phyloP scores from a whole-genome alignment of 225 moss, liverwort and hornwort species.

The Asterella californica region DNA sequence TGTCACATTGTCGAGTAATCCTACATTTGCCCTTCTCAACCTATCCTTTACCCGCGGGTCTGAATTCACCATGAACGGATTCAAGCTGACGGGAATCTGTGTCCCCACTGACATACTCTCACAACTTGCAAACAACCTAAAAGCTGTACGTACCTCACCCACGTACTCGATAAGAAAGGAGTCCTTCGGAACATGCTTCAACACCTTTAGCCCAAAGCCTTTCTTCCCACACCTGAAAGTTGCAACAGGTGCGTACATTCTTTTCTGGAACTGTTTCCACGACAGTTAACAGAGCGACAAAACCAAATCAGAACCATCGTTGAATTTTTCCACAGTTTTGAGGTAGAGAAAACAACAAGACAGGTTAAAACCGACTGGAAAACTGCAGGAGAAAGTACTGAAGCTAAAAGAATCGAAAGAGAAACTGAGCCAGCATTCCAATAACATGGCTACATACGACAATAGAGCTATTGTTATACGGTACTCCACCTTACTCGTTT shows the following conservation, averaged over 20 bases:
- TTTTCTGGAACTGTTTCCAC: constrained; percentile 68
- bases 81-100: not conserved
- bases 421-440: too few species aligned
- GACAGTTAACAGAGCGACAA: constrained; percentile 12
- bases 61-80: not conserved
- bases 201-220: constrained; percentile 70
- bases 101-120: not conserved
- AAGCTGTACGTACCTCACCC: constrained; percentile 63
- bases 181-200: constrained; percentile 56
- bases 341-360: not conserved
- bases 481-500: not conserved
- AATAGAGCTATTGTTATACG: too few species aligned
- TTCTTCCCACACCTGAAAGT: constrained; percentile 86
- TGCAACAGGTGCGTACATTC: constrained; percentile 63
- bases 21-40: not conserved
- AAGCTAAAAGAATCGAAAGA: too few species aligned
- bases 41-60: not conserved
- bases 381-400: too few species aligned
- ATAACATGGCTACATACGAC: too few species aligned
- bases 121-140: not conserved
- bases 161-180: constrained; percentile 91
- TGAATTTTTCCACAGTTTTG: not conserved
- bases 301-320: not conserved
- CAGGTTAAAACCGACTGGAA: not conserved
- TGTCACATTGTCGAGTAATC: not conserved